Percentiles rank a stretch among this genome's conserved stretches.
phyloP scores from a whole-genome alignment of 2,329 filamentous ascomycete genomes.

The Fusarium pininemorale region DNA sequence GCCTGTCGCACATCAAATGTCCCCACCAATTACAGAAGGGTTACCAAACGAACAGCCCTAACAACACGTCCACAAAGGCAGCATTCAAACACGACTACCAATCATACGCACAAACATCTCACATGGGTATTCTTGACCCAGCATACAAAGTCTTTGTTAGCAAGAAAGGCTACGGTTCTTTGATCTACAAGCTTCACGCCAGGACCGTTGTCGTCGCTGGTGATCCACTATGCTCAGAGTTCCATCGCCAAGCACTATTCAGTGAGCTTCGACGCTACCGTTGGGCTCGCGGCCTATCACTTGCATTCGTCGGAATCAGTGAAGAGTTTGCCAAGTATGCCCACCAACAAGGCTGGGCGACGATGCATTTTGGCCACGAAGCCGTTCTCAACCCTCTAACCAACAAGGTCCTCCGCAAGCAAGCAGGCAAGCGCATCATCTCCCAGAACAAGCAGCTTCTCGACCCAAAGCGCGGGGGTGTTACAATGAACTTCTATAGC shows the following conservation, averaged over 20 bases:
- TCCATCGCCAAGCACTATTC: not conserved
- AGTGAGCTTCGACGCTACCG: not conserved
- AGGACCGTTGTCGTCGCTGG: not conserved
- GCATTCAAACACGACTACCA: not conserved
- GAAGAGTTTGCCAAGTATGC: constrained; percentile 2
- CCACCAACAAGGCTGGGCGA: not conserved
- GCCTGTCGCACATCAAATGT: not conserved
- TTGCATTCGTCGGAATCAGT: not conserved
- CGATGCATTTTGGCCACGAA: constrained; percentile 5
- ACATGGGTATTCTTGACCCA: constrained; percentile 17
- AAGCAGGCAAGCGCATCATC: constrained; percentile 13
- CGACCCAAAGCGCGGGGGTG: not conserved
- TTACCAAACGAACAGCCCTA: not conserved
- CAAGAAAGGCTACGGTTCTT: not conserved
- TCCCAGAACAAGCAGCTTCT: constrained; percentile 8
- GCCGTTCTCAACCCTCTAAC: constrained; percentile 1
- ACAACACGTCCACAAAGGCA: not conserved
- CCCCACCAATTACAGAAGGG: not conserved
- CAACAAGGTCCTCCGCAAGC: not conserved
- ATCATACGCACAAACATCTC: constrained; percentile 3
- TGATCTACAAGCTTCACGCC: constrained; percentile 6
- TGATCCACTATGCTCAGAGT: not conserved
- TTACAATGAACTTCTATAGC: not conserved
- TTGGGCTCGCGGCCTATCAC: not conserved
- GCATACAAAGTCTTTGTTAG: constrained; percentile 5